A percentile compares a stretch with the other conserved stretches of the same genome.
These are phyloP conservation scores for Plasmodium blacklocki DNA, from an alignment of 169 alveolate genomes.

Conservation along the genomic window DNA sequence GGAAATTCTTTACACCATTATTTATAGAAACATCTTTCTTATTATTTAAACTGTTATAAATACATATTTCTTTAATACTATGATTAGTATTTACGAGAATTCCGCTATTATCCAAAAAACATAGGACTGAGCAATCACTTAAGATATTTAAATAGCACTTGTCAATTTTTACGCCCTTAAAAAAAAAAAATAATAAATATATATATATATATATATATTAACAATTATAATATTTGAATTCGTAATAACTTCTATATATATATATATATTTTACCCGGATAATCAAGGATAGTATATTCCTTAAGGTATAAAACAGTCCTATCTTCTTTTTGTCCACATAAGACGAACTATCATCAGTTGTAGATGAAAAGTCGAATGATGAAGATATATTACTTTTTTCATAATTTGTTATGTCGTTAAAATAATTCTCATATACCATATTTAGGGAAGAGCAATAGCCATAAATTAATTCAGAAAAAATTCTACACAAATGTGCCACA, in stretches of 20 bases:
- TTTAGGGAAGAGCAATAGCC: slow-evolving; percentile 68
- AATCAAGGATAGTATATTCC: slow-evolving; percentile 29
- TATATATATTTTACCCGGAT: slow-evolving; percentile 15
- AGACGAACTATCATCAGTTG: slow-evolving; percentile 54
- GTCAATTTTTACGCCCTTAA: slow-evolving; percentile 44
- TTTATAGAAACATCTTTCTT: slow-evolving; percentile 22
- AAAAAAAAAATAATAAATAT: neutral
- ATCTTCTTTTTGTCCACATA: slow-evolving; percentile 25
- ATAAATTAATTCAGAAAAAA: slow-evolving; percentile 47
- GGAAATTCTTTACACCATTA: slow-evolving; percentile 9
- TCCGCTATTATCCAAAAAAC: slow-evolving; percentile 59
- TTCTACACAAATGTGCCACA: slow-evolving; percentile 15
- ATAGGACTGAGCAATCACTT: slow-evolving; percentile 67
- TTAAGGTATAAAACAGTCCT: slow-evolving; percentile 44
- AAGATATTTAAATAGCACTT: slow-evolving; percentile 46
- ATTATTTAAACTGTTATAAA: slow-evolving; percentile 29
- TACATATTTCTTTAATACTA: slow-evolving; percentile 59
- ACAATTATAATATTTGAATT: neutral
- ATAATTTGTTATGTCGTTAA: slow-evolving; percentile 28
- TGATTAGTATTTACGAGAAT: slow-evolving; percentile 32
- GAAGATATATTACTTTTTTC: slow-evolving; percentile 26
- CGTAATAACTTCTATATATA: neutral
- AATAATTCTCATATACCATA: slow-evolving; percentile 33
- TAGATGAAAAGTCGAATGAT: slow-evolving; percentile 45
- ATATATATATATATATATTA: neutral